These are phyloP conservation scores for Volvox carteri DNA, from an alignment of 163 green algal species.

Conservation along the genomic window DNA sequence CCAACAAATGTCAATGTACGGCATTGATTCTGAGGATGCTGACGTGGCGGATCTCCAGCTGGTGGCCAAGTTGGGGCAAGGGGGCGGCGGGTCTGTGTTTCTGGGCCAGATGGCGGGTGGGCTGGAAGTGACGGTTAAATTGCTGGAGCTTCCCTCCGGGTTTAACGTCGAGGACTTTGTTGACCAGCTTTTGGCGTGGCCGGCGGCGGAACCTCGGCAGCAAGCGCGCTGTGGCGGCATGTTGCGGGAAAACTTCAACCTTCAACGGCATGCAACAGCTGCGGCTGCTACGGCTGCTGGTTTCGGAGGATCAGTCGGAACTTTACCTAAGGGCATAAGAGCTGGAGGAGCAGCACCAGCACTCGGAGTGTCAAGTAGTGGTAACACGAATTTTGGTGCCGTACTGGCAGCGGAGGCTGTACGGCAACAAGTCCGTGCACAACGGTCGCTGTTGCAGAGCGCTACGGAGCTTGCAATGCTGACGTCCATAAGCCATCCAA, in stretches of 20 bases:
- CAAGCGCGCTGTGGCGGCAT: background rate
- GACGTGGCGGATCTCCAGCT: slow-evolving; percentile 22
- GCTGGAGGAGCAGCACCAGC: no score
- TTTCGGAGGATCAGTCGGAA: no score
- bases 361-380: no score
- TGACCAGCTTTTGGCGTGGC: background rate
- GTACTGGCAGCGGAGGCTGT: slow-evolving; percentile 19
- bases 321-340: no score
- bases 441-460: slow-evolving; percentile 7
- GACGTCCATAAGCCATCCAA: slow-evolving; percentile 16
- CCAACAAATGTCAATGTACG: background rate
- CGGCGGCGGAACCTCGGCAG: background rate
- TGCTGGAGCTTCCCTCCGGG: slow-evolving; percentile 5
- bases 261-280: no score
- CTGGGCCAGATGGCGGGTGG: slow-evolving; percentile 3
- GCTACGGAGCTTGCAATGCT: slow-evolving; percentile 33
- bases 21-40: background rate
- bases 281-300: background rate
- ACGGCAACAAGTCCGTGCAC: slow-evolving; percentile 18
- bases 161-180: background rate
- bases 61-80: background rate
- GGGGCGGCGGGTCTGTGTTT: slow-evolving; percentile 15
- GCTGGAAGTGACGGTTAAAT: slow-evolving; percentile 31
- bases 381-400: background rate
- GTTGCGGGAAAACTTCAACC: no score